phyloP scores from a whole-genome alignment of 768 basidiomycete genomes.

The Naganishia vaughanmartiniae region DNA sequence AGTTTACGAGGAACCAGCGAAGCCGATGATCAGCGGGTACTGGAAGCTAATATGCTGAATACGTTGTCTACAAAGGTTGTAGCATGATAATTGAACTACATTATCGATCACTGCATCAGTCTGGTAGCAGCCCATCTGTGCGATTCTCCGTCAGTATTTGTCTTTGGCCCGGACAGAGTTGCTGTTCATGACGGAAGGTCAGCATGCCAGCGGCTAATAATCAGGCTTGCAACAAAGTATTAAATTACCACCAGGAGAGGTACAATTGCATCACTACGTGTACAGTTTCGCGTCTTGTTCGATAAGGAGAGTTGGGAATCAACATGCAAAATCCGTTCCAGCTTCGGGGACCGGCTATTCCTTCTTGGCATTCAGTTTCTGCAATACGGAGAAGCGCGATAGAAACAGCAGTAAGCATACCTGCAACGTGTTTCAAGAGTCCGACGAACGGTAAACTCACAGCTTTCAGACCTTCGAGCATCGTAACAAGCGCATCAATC shows the following conservation, averaged over 20 bases:
- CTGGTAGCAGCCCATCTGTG: too few species aligned
- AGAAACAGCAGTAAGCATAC: not conserved
- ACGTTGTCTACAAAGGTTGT: conserved; percentile 79
- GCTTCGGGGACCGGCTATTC: not conserved
- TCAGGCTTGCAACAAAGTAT: too few species aligned
- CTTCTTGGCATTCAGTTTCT: not conserved
- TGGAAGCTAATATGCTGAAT: conserved; percentile 72
- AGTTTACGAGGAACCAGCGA: conserved; percentile 33
- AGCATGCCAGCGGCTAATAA: too few species aligned
- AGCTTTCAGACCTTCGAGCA: conserved; percentile 13
- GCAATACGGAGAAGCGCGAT: not conserved
- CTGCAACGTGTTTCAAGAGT: not conserved
- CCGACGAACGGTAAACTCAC: not conserved
- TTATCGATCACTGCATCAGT: not conserved
- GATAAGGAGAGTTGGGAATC: not conserved
- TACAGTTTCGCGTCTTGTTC: not conserved
- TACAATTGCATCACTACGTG: too few species aligned
- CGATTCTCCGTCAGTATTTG: too few species aligned
- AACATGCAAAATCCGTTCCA: not conserved
- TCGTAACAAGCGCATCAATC: not conserved
- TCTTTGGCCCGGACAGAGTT: too few species aligned
- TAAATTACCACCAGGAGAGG: too few species aligned
- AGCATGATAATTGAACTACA: conserved; percentile 34
- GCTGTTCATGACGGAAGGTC: too few species aligned
- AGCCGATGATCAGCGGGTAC: conserved; percentile 53